These are phyloP conservation scores for Hirsutella thompsonii DNA, from an alignment of 2,329 filamentous ascomycete species.

Conservation along the genomic window DNA sequence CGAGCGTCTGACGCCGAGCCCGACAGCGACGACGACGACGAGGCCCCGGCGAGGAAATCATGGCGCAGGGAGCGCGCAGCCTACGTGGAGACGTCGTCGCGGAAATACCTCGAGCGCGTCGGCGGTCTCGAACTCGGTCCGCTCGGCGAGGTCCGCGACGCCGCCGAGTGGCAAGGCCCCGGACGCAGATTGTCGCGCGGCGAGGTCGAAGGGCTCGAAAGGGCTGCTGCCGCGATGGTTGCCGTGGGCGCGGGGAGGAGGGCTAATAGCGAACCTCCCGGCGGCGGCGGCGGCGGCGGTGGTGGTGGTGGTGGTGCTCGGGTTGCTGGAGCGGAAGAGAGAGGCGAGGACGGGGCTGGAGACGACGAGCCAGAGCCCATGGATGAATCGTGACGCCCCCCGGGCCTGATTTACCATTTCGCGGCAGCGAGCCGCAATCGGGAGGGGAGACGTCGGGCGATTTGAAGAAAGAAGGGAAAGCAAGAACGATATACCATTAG, in stretches of 20 bases:
- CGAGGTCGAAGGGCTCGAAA: conserved; percentile 46
- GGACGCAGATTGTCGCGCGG: conserved; percentile 34
- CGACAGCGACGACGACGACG: conserved; percentile 12
- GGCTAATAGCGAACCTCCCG: neutral
- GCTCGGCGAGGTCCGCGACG: conserved; percentile 49
- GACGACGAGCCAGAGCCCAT: too few species aligned
- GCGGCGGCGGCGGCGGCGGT: neutral
- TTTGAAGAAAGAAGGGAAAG: neutral
- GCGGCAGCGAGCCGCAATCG: too few species aligned
- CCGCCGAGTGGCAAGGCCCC: conserved; percentile 49
- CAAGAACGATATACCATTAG: neutral
- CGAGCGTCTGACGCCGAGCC: too few species aligned
- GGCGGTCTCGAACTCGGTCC: conserved; percentile 53
- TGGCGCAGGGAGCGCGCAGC: conserved; percentile 60
- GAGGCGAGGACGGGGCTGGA: too few species aligned
- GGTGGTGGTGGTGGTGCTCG: too few species aligned
- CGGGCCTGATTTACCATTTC: too few species aligned
- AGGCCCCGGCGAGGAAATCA: conserved; percentile 26
- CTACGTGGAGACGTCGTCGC: conserved; percentile 73
- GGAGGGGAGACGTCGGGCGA: neutral
- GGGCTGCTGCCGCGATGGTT: conserved; percentile 31
- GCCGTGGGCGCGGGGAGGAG: conserved; percentile 1
- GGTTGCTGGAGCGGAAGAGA: too few species aligned
- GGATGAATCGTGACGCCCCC: too few species aligned
- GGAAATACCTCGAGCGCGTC: conserved; percentile 60